phyloP scores from a whole-genome alignment of 2,329 filamentous ascomycete species.

The Fusarium circinatum region DNA sequence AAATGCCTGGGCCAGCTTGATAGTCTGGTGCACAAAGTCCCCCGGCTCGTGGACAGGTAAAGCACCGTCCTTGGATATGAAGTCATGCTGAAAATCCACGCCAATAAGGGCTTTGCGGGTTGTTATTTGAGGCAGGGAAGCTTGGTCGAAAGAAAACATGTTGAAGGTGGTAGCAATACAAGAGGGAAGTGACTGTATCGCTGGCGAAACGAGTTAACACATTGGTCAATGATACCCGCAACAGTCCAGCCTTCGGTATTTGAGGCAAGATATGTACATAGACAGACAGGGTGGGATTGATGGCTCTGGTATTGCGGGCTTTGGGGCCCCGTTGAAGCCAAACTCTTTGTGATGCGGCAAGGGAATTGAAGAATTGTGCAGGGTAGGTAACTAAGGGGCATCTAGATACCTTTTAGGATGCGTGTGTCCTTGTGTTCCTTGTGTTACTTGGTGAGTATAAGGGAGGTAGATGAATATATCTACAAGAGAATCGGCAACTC shows the following conservation, averaged over 20 bases:
- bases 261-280: conserved; percentile 1
- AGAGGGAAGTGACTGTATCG: not conserved
- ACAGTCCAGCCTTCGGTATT: conserved; percentile 1
- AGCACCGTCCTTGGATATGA: conserved; percentile 74
- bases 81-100: conserved; percentile 92
- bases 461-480: not conserved
- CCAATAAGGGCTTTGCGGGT: conserved; percentile 79
- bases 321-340: conserved; percentile 21
- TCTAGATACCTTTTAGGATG: not conserved
- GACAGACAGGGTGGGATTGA: conserved; percentile 9
- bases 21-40: conserved; percentile 74
- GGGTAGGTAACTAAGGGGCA: conserved; percentile 9
- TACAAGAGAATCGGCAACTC: not conserved
- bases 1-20: conserved; percentile 75
- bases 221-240: not conserved
- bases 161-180: conserved; percentile 1
- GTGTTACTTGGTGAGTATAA: not conserved
- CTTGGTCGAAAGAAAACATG: conserved; percentile 68
- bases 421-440: not conserved
- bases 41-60: conserved; percentile 72
- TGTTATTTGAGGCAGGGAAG: conserved; percentile 64
- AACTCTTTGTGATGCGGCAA: conserved; percentile 29
- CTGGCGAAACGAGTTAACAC: not conserved
- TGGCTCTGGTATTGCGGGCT: conserved; percentile 12
- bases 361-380: conserved; percentile 3